Percentiles rank a stretch among this genome's conserved stretches.
Evolutionary conservation across 202 grass and related monocot genomes (phyloP).

Genomic region (Hordeum pubiflorum): DNA sequence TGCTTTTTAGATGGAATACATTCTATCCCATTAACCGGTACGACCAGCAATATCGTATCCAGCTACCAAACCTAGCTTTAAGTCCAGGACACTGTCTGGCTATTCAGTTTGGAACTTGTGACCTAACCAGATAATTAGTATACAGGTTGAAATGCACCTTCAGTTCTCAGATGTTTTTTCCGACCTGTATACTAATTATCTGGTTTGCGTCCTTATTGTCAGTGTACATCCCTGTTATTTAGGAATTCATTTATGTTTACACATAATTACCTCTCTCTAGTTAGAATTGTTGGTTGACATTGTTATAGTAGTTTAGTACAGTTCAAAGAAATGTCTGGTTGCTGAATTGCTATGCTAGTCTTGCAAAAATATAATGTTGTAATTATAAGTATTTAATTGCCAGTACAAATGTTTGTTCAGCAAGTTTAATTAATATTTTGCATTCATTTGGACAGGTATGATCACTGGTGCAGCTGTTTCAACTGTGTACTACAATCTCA

Average conservation of each 20-base stretch:
- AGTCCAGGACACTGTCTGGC: too few species aligned
- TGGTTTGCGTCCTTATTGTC: background rate
- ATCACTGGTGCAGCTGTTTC: constrained; percentile 74
- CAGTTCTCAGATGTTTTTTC: background rate
- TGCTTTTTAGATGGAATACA: background rate
- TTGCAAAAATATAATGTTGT: background rate
- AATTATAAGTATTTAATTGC: background rate
- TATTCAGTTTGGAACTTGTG: too few species aligned
- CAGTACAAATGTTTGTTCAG: background rate
- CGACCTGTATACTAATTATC: background rate
- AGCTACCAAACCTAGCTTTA: too few species aligned
- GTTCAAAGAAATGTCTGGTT: constrained; percentile 1
- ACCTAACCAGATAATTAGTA: too few species aligned
- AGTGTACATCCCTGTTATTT: background rate
- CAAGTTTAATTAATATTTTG: background rate
- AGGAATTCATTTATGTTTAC: background rate
- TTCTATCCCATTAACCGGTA: background rate
- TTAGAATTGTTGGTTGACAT: constrained; percentile 5
- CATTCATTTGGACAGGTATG: constrained; percentile 60
- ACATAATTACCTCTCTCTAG: background rate
- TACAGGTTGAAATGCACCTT: background rate
- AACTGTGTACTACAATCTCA: constrained; percentile 83
- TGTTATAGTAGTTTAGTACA: background rate
- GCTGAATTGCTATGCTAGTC: background rate
- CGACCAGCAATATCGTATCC: too few species aligned